These are phyloP conservation scores for Groenewaldozyma auringiensis DNA, from an alignment of 1,139 yeast species.

Conservation along the genomic window DNA sequence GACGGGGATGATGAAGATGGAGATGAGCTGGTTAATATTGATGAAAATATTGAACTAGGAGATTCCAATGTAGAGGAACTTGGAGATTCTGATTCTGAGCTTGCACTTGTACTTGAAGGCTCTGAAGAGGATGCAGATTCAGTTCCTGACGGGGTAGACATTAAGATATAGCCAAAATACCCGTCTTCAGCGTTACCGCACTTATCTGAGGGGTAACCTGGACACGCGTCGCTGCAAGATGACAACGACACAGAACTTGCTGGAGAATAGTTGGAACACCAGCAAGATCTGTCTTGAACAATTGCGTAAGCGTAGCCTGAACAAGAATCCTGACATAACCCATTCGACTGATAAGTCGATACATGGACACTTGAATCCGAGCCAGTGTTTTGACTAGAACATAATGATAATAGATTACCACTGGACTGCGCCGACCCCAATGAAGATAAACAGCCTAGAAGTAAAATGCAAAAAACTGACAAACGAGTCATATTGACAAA, in stretches of 20 bases:
- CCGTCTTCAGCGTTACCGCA: slow-evolving; percentile 38
- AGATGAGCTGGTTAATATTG: slow-evolving; percentile 10
- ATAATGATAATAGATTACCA: slow-evolving; percentile 24
- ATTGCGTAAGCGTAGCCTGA: slow-evolving; percentile 50
- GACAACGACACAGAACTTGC: slow-evolving; percentile 28
- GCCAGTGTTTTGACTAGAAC: slow-evolving; percentile 44
- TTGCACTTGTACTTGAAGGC: slow-evolving; percentile 6
- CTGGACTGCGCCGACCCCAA: slow-evolving; percentile 2
- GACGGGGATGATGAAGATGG: slow-evolving; percentile 7
- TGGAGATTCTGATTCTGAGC: slow-evolving; percentile 13
- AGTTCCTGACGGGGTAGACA: slow-evolving; percentile 33
- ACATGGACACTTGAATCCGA: slow-evolving; percentile 21
- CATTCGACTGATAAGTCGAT: slow-evolving; percentile 44
- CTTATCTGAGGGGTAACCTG: slow-evolving; percentile 41
- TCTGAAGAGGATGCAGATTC: slow-evolving; percentile 11
- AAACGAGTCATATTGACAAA: too few species aligned
- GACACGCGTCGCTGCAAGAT: slow-evolving; percentile 46
- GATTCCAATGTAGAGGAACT: slow-evolving; percentile 6
- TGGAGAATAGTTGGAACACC: slow-evolving; percentile 55
- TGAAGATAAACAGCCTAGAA: too few species aligned
- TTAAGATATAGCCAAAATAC: slow-evolving; percentile 38
- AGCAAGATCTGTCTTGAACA: slow-evolving; percentile 45
- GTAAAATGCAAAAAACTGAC: too few species aligned
- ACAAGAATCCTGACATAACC: slow-evolving; percentile 47
- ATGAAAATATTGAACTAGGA: slow-evolving; percentile 11